Conservation (phyloP, 371 early-diverging fungal species). For the Lichtheimia corymbifera region DNA sequence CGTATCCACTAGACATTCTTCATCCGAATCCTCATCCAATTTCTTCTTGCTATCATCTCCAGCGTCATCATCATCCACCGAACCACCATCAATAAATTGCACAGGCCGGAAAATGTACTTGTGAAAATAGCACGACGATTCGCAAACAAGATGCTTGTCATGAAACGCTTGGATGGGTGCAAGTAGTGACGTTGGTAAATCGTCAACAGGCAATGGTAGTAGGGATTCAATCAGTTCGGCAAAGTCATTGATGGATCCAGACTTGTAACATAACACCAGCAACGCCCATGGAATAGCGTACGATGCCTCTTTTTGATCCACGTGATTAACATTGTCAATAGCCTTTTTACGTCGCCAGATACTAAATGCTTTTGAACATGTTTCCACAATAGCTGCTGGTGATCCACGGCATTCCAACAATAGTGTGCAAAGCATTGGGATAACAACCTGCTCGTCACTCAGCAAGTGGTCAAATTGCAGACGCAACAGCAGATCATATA, state of each 20-base stretch:
- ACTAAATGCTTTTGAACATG: slow-evolving; percentile 29
- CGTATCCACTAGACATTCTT: slow-evolving; percentile 17
- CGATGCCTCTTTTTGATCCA: neutral
- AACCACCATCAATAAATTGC: slow-evolving; percentile 25
- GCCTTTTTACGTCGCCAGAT: slow-evolving; percentile 26
- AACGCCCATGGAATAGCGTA: slow-evolving; percentile 35
- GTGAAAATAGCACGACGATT: slow-evolving; percentile 31
- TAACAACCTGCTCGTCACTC: slow-evolving; percentile 33
- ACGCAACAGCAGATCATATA: slow-evolving; percentile 27
- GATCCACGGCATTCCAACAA: slow-evolving; percentile 32
- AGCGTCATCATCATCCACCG: neutral
- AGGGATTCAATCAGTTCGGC: slow-evolving; percentile 12
- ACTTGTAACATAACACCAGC: slow-evolving; percentile 25
- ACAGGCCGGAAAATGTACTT: slow-evolving; percentile 31
- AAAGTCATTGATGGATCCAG: slow-evolving; percentile 27
- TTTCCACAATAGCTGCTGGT: slow-evolving; percentile 16
- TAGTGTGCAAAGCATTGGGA: slow-evolving; percentile 33
- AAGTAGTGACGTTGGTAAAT: slow-evolving; percentile 27
- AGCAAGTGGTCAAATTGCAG: slow-evolving; percentile 24
- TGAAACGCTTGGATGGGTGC: slow-evolving; percentile 38
- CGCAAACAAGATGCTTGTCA: slow-evolving; percentile 23
- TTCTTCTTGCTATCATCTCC: neutral
- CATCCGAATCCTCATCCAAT: neutral
- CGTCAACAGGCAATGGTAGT: neutral
- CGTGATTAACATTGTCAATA: neutral